These are phyloP conservation scores for Centaurea solstitialis DNA, from an alignment of 129 eudicot species.

Conservation along the genomic window DNA sequence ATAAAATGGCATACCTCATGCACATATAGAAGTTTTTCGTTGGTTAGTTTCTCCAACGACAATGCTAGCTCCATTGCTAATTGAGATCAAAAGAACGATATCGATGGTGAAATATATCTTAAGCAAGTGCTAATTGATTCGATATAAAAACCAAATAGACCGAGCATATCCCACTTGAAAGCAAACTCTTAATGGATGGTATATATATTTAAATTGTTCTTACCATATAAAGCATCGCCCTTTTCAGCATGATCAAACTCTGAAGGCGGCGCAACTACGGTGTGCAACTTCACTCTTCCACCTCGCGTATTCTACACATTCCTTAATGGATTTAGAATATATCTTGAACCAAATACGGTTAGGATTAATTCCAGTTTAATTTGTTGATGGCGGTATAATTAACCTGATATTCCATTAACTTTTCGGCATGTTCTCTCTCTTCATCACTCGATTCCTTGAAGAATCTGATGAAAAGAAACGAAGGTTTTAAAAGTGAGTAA, in stretches of 20 bases:
- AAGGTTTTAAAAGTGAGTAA: neutral
- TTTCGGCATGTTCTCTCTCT: conserved; percentile 96
- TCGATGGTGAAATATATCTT: neutral
- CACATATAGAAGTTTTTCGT: conserved; percentile 67
- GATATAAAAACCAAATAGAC: neutral
- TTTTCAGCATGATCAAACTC: conserved; percentile 86
- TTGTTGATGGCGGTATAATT: neutral
- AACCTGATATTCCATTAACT: conserved; percentile 89
- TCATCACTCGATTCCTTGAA: conserved; percentile 92
- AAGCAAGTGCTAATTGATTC: conserved; percentile 6
- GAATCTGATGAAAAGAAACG: conserved; percentile 45
- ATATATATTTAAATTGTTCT: neutral
- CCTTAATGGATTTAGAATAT: neutral
- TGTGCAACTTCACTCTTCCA: conserved; percentile 74
- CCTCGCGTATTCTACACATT: conserved; percentile 74
- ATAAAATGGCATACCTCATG: conserved; percentile 50
- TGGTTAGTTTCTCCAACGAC: conserved; percentile 85
- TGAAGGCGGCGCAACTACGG: conserved; percentile 56
- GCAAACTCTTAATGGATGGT: too few species aligned
- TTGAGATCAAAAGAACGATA: neutral
- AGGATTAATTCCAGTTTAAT: neutral
- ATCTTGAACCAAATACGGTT: neutral
- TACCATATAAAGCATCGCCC: conserved; percentile 96
- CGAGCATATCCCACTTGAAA: too few species aligned
- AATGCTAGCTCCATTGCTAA: conserved; percentile 96